These are phyloP conservation scores for Aschersonia sp. DNA, from an alignment of 2,329 filamentous ascomycete genomes.

Conservation along the genomic window DNA sequence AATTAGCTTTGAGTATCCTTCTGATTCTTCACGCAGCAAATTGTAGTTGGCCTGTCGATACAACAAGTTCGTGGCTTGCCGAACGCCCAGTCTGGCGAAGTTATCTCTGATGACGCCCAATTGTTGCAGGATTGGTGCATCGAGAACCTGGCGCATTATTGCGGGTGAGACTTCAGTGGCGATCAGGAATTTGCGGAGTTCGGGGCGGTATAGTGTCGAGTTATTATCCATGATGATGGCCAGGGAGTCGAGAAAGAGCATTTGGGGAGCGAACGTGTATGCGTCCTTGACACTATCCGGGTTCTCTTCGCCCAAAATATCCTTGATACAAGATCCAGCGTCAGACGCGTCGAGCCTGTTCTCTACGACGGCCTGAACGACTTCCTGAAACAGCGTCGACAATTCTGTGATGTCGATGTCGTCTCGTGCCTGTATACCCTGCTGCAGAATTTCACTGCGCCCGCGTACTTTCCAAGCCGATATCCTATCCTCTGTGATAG, in stretches of 20 bases:
- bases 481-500: conserved; percentile 57
- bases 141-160: conserved; percentile 70
- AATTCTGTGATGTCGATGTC: conserved; percentile 56
- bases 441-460: conserved; percentile 50
- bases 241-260: conserved; percentile 69
- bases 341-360: conserved; percentile 50
- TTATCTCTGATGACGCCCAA: conserved; percentile 73
- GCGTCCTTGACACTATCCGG: conserved; percentile 33
- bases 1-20: conserved; percentile 91
- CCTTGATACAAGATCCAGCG: conserved; percentile 57
- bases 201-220: conserved; percentile 29
- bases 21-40: conserved; percentile 81
- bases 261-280: conserved; percentile 44
- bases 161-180: conserved; percentile 57
- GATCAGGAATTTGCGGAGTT: conserved; percentile 52
- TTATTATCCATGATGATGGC: conserved; percentile 66
- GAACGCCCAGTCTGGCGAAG: conserved; percentile 69
- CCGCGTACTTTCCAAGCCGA: conserved; percentile 53
- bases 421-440: conserved; percentile 47
- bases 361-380: conserved; percentile 62
- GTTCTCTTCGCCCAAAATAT: conserved; percentile 50
- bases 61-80: conserved; percentile 81
- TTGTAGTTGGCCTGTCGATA: conserved; percentile 98
- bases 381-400: conserved; percentile 67
- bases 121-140: conserved; percentile 58